Evolutionary conservation across 1,139 yeast species (phyloP), one percentile per base, ranked within the genome.

Genomic region (Pichia sp.): DNA sequence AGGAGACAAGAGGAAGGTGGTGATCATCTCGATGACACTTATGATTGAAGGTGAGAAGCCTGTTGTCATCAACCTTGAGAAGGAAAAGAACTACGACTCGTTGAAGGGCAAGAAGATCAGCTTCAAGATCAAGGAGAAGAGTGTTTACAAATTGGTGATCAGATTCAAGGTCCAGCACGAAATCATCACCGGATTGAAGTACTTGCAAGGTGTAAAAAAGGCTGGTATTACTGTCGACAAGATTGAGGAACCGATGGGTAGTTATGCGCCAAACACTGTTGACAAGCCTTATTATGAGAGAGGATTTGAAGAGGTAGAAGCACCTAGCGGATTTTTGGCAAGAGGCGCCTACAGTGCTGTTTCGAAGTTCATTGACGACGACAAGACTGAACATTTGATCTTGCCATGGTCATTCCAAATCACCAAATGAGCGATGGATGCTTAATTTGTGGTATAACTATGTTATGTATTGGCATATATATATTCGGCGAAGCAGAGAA

Each of bases 381-480:
- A 92, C 70, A 84, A 85, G 65, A 79, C 76, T 41, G 80, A 78
- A 52, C 96, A 90, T 68, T 77, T 89, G 70, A 77, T 81, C 45
- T 77, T 90, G 64, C 89, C 93, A 54, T 92, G 97, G 97, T 81
- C 85, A 61, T 89, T 90, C 67, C 85, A 85, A 62, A 89, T 92
- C 58, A 81, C 82, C 49, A 85, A 84, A 69, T 78, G 16, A 31
- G 23, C 23, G n/a, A 3, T 19, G 3, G 38, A 34, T 13, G 38
- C 13, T 34, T 34, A 10, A 13, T 34, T 34, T 34, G 13, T 34
- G 11, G n/a, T 34, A 11, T n/a, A 11, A 4, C 40, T 34, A 34
- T 34, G 40, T 34, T 34, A 3, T 19, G 23, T 19, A 19, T 19
- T 19, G 23, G 23, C 23, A 19, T 19, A 19, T 19, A 19, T 19